Evolutionary conservation across 2,329 filamentous ascomycete species (phyloP).

Genomic region (Cladophialophora bantiana): DNA sequence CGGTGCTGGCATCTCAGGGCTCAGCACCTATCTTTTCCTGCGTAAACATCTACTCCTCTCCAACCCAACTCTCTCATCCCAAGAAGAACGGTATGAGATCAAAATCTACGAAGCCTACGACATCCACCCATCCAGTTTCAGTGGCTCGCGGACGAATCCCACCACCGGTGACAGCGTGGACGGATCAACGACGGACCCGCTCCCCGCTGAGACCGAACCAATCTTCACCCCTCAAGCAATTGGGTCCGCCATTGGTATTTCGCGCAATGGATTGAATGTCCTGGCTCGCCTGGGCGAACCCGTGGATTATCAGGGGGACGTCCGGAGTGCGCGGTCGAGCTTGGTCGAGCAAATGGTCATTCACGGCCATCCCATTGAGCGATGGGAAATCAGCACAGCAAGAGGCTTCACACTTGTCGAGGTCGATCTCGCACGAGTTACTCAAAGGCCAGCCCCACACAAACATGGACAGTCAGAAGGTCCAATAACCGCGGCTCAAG

Average conservation of each 20-base stretch:
- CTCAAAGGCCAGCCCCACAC: not conserved
- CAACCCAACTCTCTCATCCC: conserved; percentile 32
- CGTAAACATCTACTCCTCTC: conserved; percentile 48
- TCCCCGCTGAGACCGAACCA: conserved; percentile 11
- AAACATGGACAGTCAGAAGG: conserved; percentile 1
- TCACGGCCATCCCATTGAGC: conserved; percentile 46
- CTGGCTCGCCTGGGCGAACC: conserved; percentile 46
- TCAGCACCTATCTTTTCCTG: conserved; percentile 49
- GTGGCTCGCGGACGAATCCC: not conserved
- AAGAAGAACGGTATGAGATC: conserved; percentile 42
- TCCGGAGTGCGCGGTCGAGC: not conserved
- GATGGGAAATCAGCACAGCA: conserved; percentile 46
- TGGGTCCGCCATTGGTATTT: conserved; percentile 50
- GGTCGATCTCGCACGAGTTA: conserved; percentile 35
- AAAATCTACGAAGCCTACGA: conserved; percentile 53
- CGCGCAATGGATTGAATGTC: conserved; percentile 51
- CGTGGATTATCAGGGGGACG: conserved; percentile 25
- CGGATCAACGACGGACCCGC: not conserved
- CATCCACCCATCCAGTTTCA: conserved; percentile 41
- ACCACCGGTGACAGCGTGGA: not conserved
- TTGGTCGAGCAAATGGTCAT: conserved; percentile 46
- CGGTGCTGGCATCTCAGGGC: conserved; percentile 53
- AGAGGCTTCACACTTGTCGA: conserved; percentile 46
- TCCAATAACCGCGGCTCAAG: not conserved
- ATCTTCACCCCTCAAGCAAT: conserved; percentile 47